A percentile compares a stretch with the other conserved stretches of the same genome.
These are phyloP conservation scores for Ganoderma sinense DNA, from an alignment of 1,284 basidiomycete species.

Conservation along the genomic window DNA sequence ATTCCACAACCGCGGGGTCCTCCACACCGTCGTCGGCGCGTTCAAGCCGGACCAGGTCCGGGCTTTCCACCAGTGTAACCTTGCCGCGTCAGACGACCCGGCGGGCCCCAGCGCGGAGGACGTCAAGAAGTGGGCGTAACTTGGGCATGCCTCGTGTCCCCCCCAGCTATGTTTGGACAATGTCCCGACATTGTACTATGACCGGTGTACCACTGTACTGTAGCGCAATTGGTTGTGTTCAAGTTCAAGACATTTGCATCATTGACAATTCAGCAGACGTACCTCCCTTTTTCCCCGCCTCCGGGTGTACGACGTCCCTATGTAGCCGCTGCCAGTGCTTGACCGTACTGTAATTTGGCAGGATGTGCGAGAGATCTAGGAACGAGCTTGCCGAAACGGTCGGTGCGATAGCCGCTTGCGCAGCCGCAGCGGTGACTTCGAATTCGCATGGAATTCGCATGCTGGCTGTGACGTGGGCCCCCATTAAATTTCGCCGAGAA, in stretches of 20 bases:
- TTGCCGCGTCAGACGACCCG: constrained; percentile 79
- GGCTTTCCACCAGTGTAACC: constrained; percentile 85
- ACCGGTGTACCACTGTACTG: not conserved
- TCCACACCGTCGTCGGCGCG: constrained; percentile 82
- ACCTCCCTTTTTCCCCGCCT: not conserved
- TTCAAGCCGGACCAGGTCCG: constrained; percentile 76
- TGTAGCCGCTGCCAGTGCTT: not conserved
- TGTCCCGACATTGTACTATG: not conserved
- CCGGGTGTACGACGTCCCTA: not conserved
- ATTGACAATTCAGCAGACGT: not conserved
- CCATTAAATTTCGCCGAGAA: not conserved
- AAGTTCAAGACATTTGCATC: not conserved
- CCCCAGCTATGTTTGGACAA: not conserved
- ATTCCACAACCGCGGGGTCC: constrained; percentile 80
- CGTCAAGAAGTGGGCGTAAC: constrained; percentile 60
- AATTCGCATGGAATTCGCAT: not conserved
- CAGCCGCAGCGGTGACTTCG: not conserved
- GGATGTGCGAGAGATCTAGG: not conserved
- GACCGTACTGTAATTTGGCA: too few relatives aligned
- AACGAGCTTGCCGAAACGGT: not conserved
- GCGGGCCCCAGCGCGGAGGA: constrained; percentile 70
- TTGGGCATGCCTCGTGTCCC: not conserved
- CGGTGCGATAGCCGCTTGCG: not conserved
- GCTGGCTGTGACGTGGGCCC: not conserved
- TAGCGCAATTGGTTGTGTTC: not conserved